Evolutionary conservation across 176 grass and related monocot genomes (phyloP).

Genomic region (Phoenix dactylifera): DNA sequence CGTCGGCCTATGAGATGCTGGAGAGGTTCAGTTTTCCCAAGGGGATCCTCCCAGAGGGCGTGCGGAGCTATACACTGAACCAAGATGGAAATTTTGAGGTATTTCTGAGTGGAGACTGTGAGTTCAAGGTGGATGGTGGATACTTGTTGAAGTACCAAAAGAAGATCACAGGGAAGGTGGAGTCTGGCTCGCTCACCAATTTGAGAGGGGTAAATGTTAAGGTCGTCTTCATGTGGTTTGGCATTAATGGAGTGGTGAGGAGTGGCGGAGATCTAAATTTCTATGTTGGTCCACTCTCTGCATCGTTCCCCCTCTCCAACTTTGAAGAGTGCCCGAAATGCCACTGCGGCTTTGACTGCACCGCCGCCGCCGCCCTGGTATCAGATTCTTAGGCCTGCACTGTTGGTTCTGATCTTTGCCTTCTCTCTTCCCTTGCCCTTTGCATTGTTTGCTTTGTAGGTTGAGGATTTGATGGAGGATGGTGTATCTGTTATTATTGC

Average conservation of each 20-base stretch:
- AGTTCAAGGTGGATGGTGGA: slow-evolving; percentile 30
- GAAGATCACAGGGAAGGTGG: slow-evolving; percentile 27
- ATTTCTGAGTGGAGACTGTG: slow-evolving; percentile 20
- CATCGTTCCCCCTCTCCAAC: slow-evolving; percentile 28
- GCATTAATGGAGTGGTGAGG: slow-evolving; percentile 18
- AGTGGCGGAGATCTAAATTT: slow-evolving; percentile 22
- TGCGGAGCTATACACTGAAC: slow-evolving; percentile 16
- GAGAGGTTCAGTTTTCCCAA: slow-evolving; percentile 38
- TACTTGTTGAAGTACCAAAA: slow-evolving; percentile 32
- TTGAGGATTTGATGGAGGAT: no score
- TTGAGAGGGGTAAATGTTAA: slow-evolving; percentile 25
- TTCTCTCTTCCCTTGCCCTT: no score
- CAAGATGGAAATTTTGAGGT: slow-evolving; percentile 27
- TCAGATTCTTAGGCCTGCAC: no score
- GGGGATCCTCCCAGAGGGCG: slow-evolving; percentile 34
- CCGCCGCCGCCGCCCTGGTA: not conserved
- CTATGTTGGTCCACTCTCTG: slow-evolving; percentile 30
- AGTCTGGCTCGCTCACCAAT: slow-evolving; percentile 11
- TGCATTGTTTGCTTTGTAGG: no score
- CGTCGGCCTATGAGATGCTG: slow-evolving; percentile 39
- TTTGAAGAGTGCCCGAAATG: slow-evolving; percentile 33
- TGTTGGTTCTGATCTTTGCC: no score
- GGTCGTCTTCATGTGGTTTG: slow-evolving; percentile 31
- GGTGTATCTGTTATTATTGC: no score
- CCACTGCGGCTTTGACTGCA: slow-evolving; percentile 13